Percentiles rank a stretch among this genome's conserved stretches.
phyloP scores from a whole-genome alignment of 371 early-diverging fungal genomes.

The Saksenaea oblongispora region DNA sequence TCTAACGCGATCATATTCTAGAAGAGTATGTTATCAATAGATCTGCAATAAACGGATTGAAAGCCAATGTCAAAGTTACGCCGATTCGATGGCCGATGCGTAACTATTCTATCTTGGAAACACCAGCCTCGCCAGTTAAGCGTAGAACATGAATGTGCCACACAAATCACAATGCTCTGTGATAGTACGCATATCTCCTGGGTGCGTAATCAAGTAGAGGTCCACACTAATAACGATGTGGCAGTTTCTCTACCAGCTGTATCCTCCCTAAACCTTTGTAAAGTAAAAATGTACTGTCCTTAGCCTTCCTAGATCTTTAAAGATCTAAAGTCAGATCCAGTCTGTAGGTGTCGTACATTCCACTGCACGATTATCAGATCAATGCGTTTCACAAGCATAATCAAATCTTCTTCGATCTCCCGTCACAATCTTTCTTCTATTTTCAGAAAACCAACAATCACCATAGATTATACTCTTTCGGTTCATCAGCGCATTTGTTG shows the following conservation, averaged over 20 bases:
- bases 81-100: not conserved
- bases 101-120: not conserved
- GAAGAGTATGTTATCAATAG: not conserved
- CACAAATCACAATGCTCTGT: too few species aligned
- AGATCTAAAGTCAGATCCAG: slow-evolving; percentile 1
- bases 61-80: not conserved
- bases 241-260: not conserved
- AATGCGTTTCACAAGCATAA: too few species aligned
- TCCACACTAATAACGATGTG: too few species aligned
- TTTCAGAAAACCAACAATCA: too few species aligned
- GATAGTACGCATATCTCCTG: too few species aligned
- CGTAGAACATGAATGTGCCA: not conserved
- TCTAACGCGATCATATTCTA: not conserved
- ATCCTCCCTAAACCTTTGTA: not conserved
- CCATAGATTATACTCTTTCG: too few species aligned
- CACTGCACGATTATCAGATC: too few species aligned
- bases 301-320: not conserved
- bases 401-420: too few species aligned
- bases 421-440: too few species aligned
- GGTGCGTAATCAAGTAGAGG: too few species aligned
- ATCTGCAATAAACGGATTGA: not conserved
- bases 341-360: not conserved
- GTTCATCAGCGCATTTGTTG: not conserved
- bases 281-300: too few species aligned
- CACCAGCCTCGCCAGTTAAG: not conserved